Evolutionary conservation across 768 basidiomycete genomes (phyloP).

Genomic region (Agaricus sinodeliciosus): DNA sequence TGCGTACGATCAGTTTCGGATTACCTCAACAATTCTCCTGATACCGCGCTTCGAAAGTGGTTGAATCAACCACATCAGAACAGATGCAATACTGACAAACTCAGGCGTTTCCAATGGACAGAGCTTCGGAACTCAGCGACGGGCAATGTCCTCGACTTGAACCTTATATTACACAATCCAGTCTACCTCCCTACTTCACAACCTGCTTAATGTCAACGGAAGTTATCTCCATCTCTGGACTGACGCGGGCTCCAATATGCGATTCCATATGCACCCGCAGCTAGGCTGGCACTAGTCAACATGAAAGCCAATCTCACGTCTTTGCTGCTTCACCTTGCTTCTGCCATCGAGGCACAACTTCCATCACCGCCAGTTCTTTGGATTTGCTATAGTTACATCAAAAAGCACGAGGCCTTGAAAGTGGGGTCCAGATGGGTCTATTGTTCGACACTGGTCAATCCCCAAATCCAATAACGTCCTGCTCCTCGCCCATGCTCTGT

Average conservation of each 20-base stretch:
- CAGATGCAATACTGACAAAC: background rate
- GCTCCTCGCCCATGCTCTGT: background rate
- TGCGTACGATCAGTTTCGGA: background rate
- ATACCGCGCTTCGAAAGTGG: background rate
- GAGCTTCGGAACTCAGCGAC: background rate
- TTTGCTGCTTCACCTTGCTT: background rate
- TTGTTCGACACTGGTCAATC: background rate
- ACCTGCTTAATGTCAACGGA: background rate
- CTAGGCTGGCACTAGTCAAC: background rate
- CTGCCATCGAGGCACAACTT: background rate
- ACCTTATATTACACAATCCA: background rate
- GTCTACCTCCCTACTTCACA: slow-evolving; percentile 2
- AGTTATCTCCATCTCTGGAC: background rate
- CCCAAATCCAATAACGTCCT: background rate
- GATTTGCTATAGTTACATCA: background rate
- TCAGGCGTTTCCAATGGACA: background rate
- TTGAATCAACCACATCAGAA: background rate
- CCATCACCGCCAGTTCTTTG: background rate
- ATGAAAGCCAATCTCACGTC: background rate
- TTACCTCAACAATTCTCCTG: background rate
- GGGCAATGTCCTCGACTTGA: background rate
- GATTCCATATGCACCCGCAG: background rate
- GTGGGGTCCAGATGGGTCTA: background rate
- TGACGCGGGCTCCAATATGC: background rate
- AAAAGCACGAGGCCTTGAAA: background rate